phyloP scores from a whole-genome alignment of 371 early-diverging fungal species.

The Dichotomocladium elegans region DNA sequence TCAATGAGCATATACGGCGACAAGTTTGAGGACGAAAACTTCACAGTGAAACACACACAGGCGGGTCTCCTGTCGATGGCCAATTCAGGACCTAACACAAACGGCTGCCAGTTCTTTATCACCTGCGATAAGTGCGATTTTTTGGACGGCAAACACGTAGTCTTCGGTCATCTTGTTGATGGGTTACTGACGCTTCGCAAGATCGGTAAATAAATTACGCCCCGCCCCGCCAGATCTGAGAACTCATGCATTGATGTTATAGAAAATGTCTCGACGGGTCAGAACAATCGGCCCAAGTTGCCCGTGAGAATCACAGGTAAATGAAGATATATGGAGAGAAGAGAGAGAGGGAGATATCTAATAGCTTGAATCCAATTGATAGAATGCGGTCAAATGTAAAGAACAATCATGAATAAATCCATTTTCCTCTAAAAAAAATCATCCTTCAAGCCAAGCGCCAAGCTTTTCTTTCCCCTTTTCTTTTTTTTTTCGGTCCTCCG shows the following conservation, averaged over 20 bases:
- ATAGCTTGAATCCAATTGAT: background rate
- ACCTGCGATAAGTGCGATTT: constrained; percentile 86
- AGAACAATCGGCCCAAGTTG: constrained; percentile 86
- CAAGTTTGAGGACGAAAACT: constrained; percentile 97
- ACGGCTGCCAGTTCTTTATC: constrained; percentile 98
- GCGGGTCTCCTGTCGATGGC: constrained; percentile 98
- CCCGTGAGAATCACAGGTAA: constrained; percentile 82
- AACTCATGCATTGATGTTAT: background rate
- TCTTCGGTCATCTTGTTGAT: constrained; percentile 87
- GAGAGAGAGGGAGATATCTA: background rate
- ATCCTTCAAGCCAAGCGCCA: too few species aligned
- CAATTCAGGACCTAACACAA: constrained; percentile 91
- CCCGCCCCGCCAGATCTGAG: too few species aligned
- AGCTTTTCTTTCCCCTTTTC: background rate
- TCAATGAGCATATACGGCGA: constrained; percentile 95
- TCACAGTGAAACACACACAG: constrained; percentile 84
- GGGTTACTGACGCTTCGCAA: constrained; percentile 86
- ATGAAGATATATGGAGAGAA: constrained; percentile 29
- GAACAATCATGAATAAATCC: background rate
- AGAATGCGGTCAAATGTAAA: constrained; percentile 40
- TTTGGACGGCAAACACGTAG: constrained; percentile 92
- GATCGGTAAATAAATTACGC: constrained; percentile 49
- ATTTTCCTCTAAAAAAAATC: background rate
- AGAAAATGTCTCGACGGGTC: constrained; percentile 89
- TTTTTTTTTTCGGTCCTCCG: too few species aligned